phyloP scores from a whole-genome alignment of 1,284 basidiomycete genomes.

The Trichosporon asahii region DNA sequence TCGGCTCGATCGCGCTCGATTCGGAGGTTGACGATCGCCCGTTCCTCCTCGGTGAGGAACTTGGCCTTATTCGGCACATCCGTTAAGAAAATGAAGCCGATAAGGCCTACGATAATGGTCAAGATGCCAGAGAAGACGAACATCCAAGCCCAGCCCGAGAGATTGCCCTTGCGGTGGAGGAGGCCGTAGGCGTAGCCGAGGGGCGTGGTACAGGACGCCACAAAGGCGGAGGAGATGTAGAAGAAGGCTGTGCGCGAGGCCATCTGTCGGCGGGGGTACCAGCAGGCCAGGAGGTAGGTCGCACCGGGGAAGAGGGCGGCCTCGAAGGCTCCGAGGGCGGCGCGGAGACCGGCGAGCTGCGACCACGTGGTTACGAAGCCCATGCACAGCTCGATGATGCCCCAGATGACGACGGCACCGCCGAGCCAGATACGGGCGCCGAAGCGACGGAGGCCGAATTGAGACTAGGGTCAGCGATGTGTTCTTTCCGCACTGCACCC shows the following conservation, averaged over 20 bases:
- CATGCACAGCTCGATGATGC: conserved; percentile 51
- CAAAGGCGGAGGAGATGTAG: conserved; percentile 23
- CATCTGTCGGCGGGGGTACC: conserved; percentile 54
- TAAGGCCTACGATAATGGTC: conserved; percentile 37
- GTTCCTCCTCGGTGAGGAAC: conserved; percentile 52
- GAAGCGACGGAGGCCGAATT: conserved; percentile 32
- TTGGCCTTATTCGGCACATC: conserved; percentile 55
- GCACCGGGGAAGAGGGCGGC: conserved; percentile 47
- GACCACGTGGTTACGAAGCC: conserved; percentile 44
- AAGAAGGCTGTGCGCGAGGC: conserved; percentile 35
- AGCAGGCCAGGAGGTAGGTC: conserved; percentile 53
- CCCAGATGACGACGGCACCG: conserved; percentile 41
- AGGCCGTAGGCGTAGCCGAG: conserved; percentile 20
- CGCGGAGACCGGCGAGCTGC: conserved; percentile 48
- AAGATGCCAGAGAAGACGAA: conserved; percentile 12
- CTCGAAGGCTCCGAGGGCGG: conserved; percentile 50
- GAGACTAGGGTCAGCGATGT: conserved; percentile 10
- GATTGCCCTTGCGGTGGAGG: conserved; percentile 12
- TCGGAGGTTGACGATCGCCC: conserved; percentile 47
- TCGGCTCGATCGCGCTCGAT: conserved; percentile 54
- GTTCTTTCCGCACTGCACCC: background rate
- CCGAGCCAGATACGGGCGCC: conserved; percentile 24
- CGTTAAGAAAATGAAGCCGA: conserved; percentile 33
- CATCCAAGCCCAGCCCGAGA: conserved; percentile 10
- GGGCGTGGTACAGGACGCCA: conserved; percentile 17